A percentile compares a stretch with the other conserved stretches of the same genome.
These are phyloP conservation scores for Nakazawaea sp. DNA, from an alignment of 805 yeast genomes.

Conservation along the genomic window DNA sequence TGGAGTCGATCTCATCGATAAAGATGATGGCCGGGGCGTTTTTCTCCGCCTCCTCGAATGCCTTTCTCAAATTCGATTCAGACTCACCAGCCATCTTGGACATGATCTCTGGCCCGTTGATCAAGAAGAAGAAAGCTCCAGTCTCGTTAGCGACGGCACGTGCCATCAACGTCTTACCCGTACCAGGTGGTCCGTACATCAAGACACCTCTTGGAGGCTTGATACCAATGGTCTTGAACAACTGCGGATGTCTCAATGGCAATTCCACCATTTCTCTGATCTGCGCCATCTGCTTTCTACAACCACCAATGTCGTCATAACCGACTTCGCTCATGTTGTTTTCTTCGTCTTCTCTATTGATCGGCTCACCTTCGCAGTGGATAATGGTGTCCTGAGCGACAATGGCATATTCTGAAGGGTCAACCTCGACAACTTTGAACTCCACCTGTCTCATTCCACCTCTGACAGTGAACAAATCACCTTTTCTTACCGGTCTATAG, in stretches of 20 bases:
- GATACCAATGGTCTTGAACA: constrained; percentile 96
- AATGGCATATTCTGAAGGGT: constrained; percentile 94
- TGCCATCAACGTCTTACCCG: constrained; percentile 99
- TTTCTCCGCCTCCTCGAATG: constrained; percentile 98
- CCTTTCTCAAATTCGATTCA: constrained; percentile 93
- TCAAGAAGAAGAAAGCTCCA: constrained; percentile 96
- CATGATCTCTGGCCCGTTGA: constrained; percentile 99
- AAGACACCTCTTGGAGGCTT: constrained; percentile 98
- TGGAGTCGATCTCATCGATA: constrained; percentile 97
- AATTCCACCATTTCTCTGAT: constrained; percentile 97
- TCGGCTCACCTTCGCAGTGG: constrained; percentile 99
- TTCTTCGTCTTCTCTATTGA: constrained; percentile 96
- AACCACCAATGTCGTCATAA: constrained; percentile 98
- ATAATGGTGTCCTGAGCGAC: constrained; percentile 98
- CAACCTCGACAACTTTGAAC: constrained; percentile 96
- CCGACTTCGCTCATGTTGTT: constrained; percentile 95
- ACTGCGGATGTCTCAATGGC: constrained; percentile 97
- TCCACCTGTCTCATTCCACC: constrained; percentile 99
- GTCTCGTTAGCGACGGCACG: constrained; percentile 99
- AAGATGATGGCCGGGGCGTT: constrained; percentile 96
- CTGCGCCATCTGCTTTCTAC: constrained; percentile 99
- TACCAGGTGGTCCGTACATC: constrained; percentile 99
- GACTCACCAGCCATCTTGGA: constrained; percentile 99
- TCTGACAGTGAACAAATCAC: constrained; percentile 92
- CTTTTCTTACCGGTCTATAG: constrained; percentile 96